Percentiles rank a stretch among this genome's conserved stretches.
Conservation (phyloP, 106 monocot genomes). For the Apostasia ramifera region DNA sequence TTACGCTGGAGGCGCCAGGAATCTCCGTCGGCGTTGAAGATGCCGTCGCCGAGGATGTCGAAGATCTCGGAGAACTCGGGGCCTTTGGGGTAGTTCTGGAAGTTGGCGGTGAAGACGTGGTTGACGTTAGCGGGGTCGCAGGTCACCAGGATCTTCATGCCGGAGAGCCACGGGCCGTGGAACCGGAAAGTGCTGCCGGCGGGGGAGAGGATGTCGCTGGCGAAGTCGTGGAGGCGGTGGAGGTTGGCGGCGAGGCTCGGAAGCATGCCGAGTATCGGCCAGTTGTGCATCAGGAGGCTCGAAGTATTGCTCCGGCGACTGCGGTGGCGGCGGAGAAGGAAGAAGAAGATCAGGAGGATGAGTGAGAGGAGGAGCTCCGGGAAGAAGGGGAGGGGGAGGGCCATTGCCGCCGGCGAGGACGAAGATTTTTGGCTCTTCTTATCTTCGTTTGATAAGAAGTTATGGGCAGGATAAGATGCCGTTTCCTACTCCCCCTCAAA, state of each 20-base stretch:
- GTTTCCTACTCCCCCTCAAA: too few relatives aligned
- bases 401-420: too few relatives aligned
- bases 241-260: constrained; percentile 1
- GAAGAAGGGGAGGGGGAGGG: too few relatives aligned
- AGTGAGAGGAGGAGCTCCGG: background rate
- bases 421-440: too few relatives aligned
- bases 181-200: constrained; percentile 6
- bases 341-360: background rate
- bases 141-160: constrained; percentile 14
- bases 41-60: constrained; percentile 40
- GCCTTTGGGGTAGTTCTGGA: constrained; percentile 49
- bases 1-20: constrained; percentile 30
- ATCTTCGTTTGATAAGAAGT: too few relatives aligned
- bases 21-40: constrained; percentile 38
- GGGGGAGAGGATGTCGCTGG: background rate
- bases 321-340: background rate
- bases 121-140: constrained; percentile 37
- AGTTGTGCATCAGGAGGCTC: background rate
- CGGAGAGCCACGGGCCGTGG: constrained; percentile 10
- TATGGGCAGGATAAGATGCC: too few relatives aligned
- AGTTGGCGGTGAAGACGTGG: constrained; percentile 42
- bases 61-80: constrained; percentile 34
- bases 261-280: constrained; percentile 12
- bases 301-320: too few relatives aligned
- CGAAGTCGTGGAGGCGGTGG: constrained; percentile 9